Conservation (phyloP, 1,139 yeast species). For the Suhomyces ambrosiae region DNA sequence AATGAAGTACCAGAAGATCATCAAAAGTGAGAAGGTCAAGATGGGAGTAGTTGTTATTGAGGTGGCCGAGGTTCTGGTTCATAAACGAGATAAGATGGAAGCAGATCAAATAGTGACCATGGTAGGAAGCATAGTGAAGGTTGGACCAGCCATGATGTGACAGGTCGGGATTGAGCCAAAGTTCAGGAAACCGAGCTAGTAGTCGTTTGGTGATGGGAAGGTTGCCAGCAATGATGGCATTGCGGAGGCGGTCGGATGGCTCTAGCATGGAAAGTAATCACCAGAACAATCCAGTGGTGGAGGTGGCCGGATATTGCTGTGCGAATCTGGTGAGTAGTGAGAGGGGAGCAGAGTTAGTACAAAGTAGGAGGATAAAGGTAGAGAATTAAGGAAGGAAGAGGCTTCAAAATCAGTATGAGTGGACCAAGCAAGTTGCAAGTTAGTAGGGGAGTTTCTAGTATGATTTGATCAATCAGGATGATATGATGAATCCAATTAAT, state of each 20-base stretch:
- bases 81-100: slow-evolving; percentile 52
- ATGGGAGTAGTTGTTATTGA: slow-evolving; percentile 21
- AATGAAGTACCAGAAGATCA: slow-evolving; percentile 72
- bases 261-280: slow-evolving; percentile 46
- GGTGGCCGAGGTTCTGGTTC: slow-evolving; percentile 25
- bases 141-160: slow-evolving; percentile 83
- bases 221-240: slow-evolving; percentile 73
- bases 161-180: slow-evolving; percentile 71
- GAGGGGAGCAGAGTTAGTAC: no score
- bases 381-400: no score
- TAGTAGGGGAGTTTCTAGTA: no score
- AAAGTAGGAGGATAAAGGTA: no score
- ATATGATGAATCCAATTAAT: no score
- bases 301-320: no score
- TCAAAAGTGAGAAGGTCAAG: slow-evolving; percentile 58
- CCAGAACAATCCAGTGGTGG: no score
- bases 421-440: no score
- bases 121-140: slow-evolving; percentile 80
- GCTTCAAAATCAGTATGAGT: no score
- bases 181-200: slow-evolving; percentile 70
- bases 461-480: no score
- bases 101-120: slow-evolving; percentile 80
- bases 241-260: slow-evolving; percentile 69
- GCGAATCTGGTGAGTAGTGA: no score
- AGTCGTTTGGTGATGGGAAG: slow-evolving; percentile 72